Evolutionary conservation across 208 protist genomes (phyloP).

Genomic region (Tetramitus jugosus): DNA sequence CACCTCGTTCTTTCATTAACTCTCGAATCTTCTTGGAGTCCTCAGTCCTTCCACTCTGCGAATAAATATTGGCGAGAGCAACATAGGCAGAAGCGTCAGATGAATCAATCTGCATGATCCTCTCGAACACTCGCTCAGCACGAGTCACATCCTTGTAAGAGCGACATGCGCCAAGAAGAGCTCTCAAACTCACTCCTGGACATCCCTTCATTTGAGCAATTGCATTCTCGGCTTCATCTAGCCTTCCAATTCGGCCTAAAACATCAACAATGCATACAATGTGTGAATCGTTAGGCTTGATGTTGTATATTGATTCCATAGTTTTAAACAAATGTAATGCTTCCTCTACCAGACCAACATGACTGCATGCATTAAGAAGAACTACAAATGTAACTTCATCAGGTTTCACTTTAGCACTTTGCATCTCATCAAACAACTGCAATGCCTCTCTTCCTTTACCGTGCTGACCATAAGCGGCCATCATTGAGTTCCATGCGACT

Average conservation of each 20-base stretch:
- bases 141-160: not conserved
- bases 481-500: not conserved
- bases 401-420: not conserved
- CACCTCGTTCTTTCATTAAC: not conserved
- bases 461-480: not conserved
- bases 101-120: not conserved
- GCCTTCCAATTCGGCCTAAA: constrained; percentile 22
- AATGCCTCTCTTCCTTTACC: not conserved
- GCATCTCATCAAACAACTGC: not conserved
- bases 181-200: not conserved
- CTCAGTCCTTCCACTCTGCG: not conserved
- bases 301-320: not conserved
- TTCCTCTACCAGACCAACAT: constrained; percentile 22
- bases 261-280: constrained; percentile 23
- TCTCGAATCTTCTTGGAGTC: constrained; percentile 21
- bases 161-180: not conserved
- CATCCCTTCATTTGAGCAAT: not conserved
- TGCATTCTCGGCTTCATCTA: constrained; percentile 27
- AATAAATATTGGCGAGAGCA: constrained; percentile 7
- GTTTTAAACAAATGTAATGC: constrained; percentile 5
- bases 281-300: constrained; percentile 6
- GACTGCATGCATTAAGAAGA: constrained; percentile 29
- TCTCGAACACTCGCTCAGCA: not conserved
- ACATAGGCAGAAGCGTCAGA: not conserved
- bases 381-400: not conserved